phyloP scores from a whole-genome alignment of 352 stramenopile species.

The Globisporangium nodosum region DNA sequence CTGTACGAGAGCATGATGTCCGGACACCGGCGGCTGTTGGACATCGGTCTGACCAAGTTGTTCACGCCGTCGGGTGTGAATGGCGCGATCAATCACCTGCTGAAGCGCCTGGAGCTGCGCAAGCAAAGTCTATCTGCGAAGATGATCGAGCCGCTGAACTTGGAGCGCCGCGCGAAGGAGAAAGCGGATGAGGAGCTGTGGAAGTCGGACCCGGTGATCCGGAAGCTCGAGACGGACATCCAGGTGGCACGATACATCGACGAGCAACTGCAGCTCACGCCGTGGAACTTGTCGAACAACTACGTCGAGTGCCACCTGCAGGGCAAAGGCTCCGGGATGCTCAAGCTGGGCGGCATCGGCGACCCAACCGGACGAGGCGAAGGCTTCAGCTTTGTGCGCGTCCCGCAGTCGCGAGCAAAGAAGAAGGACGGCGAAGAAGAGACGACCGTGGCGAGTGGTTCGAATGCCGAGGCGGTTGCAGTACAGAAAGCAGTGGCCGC shows the following conservation, averaged over 20 bases:
- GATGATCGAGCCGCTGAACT: conserved; percentile 42
- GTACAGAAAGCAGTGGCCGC: conserved; percentile 76
- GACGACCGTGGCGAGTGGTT: background rate
- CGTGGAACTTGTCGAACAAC: conserved; percentile 83
- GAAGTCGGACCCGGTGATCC: conserved; percentile 60
- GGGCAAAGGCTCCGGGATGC: conserved; percentile 79
- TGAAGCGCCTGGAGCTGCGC: conserved; percentile 64
- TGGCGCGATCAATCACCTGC: conserved; percentile 61
- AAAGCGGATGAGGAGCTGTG: conserved; percentile 65
- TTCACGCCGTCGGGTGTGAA: conserved; percentile 75
- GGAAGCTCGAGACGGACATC: conserved; percentile 75
- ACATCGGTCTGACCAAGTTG: conserved; percentile 76
- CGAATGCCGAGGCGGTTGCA: conserved; percentile 46
- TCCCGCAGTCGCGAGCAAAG: conserved; percentile 69
- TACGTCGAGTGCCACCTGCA: conserved; percentile 85
- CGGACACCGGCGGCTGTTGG: conserved; percentile 65
- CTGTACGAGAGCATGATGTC: conserved; percentile 88
- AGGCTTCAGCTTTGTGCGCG: conserved; percentile 82
- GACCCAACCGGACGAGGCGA: conserved; percentile 78
- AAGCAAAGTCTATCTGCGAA: conserved; percentile 48
- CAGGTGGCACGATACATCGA: conserved; percentile 79
- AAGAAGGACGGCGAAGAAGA: conserved; percentile 70
- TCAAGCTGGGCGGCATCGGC: conserved; percentile 72
- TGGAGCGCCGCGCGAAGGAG: conserved; percentile 50
- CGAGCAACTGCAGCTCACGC: conserved; percentile 71